These are phyloP conservation scores for Diaporthe batatas DNA, from an alignment of 2,329 filamentous ascomycete genomes.

Conservation along the genomic window DNA sequence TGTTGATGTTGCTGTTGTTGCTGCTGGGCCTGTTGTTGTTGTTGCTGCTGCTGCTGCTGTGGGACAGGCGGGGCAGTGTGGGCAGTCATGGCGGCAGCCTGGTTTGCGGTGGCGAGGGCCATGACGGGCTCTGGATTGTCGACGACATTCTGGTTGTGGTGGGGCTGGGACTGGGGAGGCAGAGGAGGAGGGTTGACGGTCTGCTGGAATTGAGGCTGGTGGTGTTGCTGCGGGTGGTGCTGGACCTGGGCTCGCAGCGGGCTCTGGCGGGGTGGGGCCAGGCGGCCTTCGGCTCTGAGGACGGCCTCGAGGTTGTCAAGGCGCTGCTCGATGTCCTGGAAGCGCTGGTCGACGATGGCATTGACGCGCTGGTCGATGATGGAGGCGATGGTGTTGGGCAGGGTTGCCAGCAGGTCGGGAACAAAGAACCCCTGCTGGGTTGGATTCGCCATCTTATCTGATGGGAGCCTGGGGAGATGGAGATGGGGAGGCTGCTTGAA, in stretches of 20 bases:
- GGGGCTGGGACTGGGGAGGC: slow-evolving; percentile 23
- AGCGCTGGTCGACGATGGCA: slow-evolving; percentile 40
- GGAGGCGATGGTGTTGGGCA: slow-evolving; percentile 41
- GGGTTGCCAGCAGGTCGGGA: slow-evolving; percentile 38
- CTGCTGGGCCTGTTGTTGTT: slow-evolving; percentile 22
- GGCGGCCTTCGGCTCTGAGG: slow-evolving; percentile 40
- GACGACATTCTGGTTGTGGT: slow-evolving; percentile 41
- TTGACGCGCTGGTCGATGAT: slow-evolving; percentile 42
- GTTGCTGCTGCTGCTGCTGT: slow-evolving; percentile 30
- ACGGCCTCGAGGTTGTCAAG: slow-evolving; percentile 37
- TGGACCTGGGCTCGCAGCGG: slow-evolving; percentile 38
- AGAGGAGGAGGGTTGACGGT: slow-evolving; percentile 29
- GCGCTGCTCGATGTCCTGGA: slow-evolving; percentile 41
- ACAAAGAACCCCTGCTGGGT: slow-evolving; percentile 41
- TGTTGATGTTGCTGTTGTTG: slow-evolving; percentile 10
- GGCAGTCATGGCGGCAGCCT: slow-evolving; percentile 36
- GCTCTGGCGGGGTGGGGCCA: slow-evolving; percentile 40
- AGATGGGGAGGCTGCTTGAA: slow-evolving; percentile 40
- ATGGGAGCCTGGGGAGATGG: slow-evolving; percentile 12
- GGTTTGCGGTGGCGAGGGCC: slow-evolving; percentile 41
- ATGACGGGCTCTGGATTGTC: slow-evolving; percentile 40
- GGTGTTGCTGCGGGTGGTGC: slow-evolving; percentile 37
- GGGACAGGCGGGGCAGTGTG: slow-evolving; percentile 36
- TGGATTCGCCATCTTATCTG: slow-evolving; percentile 40
- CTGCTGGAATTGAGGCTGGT: slow-evolving; percentile 38